phyloP scores from a whole-genome alignment of 192 early-diverging fungal species.

The Coemansia sp. region DNA sequence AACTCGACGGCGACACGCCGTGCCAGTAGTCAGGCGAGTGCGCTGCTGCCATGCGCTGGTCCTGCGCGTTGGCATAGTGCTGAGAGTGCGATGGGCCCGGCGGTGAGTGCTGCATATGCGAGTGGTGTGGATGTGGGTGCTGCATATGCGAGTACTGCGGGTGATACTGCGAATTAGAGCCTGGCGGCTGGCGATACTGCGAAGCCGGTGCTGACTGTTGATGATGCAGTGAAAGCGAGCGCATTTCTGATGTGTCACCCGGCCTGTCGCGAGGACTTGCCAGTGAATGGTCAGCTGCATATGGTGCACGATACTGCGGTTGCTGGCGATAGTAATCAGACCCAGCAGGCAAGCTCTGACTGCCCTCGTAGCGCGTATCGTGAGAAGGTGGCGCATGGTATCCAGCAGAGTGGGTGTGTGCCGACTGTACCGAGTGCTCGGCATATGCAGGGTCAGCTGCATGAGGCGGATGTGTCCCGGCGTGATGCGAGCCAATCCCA shows the following conservation, averaged over 20 bases:
- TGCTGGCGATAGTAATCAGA: constrained; percentile 9
- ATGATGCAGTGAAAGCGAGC: background rate
- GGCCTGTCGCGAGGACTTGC: constrained; percentile 2
- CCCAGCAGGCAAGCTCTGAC: background rate
- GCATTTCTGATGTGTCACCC: background rate
- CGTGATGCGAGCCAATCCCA: background rate
- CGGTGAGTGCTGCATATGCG: background rate
- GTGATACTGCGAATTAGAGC: background rate
- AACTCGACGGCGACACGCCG: constrained; percentile 1
- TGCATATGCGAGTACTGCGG: background rate
- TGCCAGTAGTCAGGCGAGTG: constrained; percentile 1
- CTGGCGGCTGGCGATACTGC: background rate
- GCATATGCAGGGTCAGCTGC: background rate
- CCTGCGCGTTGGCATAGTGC: background rate
- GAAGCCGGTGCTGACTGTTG: background rate
- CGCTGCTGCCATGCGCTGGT: background rate
- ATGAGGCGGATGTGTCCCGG: background rate
- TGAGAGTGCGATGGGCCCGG: background rate
- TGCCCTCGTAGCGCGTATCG: constrained; percentile 1
- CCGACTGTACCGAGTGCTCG: background rate
- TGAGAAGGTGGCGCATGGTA: constrained; percentile 3
- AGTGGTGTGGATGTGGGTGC: background rate
- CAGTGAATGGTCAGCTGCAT: background rate
- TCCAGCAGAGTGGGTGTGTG: background rate
- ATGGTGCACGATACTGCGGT: constrained; percentile 1